A percentile compares a stretch with the other conserved stretches of the same genome.
Conservation (phyloP, 2,329 filamentous ascomycete species). For the Didymella pomorum region DNA sequence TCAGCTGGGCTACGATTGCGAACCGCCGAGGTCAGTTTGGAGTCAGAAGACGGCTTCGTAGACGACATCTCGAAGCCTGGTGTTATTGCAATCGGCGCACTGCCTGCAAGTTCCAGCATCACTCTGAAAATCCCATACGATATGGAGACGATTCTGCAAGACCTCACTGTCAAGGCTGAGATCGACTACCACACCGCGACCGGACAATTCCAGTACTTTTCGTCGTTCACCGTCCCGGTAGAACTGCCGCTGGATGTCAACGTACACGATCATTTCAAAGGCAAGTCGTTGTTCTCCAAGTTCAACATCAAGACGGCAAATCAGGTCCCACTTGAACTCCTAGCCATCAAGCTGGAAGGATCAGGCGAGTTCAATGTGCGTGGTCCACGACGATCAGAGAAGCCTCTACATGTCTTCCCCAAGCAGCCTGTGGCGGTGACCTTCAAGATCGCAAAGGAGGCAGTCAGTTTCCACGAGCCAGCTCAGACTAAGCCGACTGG, state of each 20-base stretch:
- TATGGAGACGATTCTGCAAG: conserved; percentile 76
- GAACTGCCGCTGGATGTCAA: conserved; percentile 90
- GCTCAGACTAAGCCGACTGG: conserved; percentile 34
- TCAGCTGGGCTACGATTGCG: conserved; percentile 67
- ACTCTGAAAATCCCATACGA: conserved; percentile 81
- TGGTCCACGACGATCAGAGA: conserved; percentile 58
- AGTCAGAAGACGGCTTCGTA: conserved; percentile 54
- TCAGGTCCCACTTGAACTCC: conserved; percentile 75
- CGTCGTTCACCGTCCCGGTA: conserved; percentile 70
- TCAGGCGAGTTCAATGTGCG: conserved; percentile 74
- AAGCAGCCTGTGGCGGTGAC: conserved; percentile 82
- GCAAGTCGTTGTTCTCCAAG: conserved; percentile 79
- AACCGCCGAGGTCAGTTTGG: conserved; percentile 58
- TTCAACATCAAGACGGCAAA: conserved; percentile 90
- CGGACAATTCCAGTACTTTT: conserved; percentile 71
- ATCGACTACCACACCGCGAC: conserved; percentile 73
- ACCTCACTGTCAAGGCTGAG: conserved; percentile 78
- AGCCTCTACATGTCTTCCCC: conserved; percentile 71
- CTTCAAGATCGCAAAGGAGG: conserved; percentile 76
- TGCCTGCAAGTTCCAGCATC: conserved; percentile 58
- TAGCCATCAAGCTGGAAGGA: conserved; percentile 72
- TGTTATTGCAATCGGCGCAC: conserved; percentile 54
- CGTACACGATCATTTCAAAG: conserved; percentile 94
- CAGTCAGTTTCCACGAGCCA: conserved; percentile 34
- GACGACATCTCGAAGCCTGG: conserved; percentile 56